Conservation (phyloP, 1,284 basidiomycete species). For the Athelia psychrophila region DNA sequence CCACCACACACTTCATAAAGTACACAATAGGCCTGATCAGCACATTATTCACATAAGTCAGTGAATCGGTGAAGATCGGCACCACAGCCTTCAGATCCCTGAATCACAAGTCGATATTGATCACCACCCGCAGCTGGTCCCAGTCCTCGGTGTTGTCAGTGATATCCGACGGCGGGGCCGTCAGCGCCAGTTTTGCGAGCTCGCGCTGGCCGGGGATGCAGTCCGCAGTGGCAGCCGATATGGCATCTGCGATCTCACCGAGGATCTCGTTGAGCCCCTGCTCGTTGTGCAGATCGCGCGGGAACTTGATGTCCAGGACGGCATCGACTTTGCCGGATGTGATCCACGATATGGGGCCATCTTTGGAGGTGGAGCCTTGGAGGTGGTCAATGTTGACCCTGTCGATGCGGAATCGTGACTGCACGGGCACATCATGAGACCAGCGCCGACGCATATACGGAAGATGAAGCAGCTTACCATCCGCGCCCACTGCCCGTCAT, state of each 20-base stretch:
- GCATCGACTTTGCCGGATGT: constrained; percentile 95
- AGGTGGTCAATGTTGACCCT: constrained; percentile 97
- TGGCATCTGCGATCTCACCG: constrained; percentile 87
- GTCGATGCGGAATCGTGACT: constrained; percentile 96
- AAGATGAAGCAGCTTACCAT: constrained; percentile 62
- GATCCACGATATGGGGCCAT: constrained; percentile 96
- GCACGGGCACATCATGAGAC: constrained; percentile 6
- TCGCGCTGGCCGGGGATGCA: constrained; percentile 88
- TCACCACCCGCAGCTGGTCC: constrained; percentile 56
- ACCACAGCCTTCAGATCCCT: constrained; percentile 96
- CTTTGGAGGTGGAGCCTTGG: constrained; percentile 79
- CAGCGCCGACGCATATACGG: neutral
- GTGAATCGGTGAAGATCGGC: constrained; percentile 83
- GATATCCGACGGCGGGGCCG: constrained; percentile 51
- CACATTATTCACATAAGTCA: constrained; percentile 95
- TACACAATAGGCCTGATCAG: constrained; percentile 96
- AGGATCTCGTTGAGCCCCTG: constrained; percentile 90
- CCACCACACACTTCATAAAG: constrained; percentile 85
- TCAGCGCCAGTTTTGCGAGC: constrained; percentile 84
- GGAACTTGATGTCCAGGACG: constrained; percentile 97
- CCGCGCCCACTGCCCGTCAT: constrained; percentile 80
- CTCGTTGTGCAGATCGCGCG: constrained; percentile 73
- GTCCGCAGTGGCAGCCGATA: constrained; percentile 49
- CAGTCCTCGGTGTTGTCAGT: constrained; percentile 2
- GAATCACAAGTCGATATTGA: constrained; percentile 95